phyloP scores from a whole-genome alignment of 495 filamentous ascomycete species.

The Lasiosphaeria miniovina region DNA sequence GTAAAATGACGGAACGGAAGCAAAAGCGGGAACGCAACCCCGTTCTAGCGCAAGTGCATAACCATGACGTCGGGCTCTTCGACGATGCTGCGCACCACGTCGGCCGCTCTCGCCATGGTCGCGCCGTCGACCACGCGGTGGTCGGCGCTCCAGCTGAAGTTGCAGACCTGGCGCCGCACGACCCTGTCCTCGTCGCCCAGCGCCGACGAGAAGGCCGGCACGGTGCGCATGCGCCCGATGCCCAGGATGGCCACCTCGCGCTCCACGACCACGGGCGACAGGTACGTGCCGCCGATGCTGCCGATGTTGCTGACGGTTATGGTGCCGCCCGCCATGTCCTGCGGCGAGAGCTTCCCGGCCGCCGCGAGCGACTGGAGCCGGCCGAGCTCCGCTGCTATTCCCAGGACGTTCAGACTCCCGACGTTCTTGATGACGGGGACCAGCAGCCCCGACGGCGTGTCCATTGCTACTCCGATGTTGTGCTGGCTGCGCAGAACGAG shows the following conservation, averaged over 20 bases:
- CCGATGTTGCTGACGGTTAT: conserved; percentile 97
- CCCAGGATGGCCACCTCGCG: conserved; percentile 91
- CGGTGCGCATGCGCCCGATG: conserved; percentile 70
- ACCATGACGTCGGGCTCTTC: conserved; percentile 87
- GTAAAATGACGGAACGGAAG: no score
- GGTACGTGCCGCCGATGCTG: conserved; percentile 90
- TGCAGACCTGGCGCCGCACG: conserved; percentile 63
- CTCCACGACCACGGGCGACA: conserved; percentile 84
- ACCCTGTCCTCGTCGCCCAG: conserved; percentile 50
- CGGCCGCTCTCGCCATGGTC: conserved; percentile 85
- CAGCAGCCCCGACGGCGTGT: conserved; percentile 83
- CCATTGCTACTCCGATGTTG: conserved; percentile 96
- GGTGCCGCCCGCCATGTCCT: conserved; percentile 81
- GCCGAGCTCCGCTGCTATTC: conserved; percentile 72
- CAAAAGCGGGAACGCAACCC: neutral
- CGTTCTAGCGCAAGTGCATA: conserved; percentile 48
- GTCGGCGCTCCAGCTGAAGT: conserved; percentile 97
- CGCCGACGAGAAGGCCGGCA: conserved; percentile 62
- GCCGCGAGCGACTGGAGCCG: conserved; percentile 70
- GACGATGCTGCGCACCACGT: conserved; percentile 67
- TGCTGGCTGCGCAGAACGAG: conserved; percentile 77
- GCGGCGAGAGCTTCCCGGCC: conserved; percentile 67
- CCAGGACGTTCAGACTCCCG: conserved; percentile 63
- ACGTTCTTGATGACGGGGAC: conserved; percentile 96
- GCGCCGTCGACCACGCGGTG: conserved; percentile 94